Conservation (phyloP, 2,329 filamentous ascomycete species). For the Myriosclerotinia curreyana region DNA sequence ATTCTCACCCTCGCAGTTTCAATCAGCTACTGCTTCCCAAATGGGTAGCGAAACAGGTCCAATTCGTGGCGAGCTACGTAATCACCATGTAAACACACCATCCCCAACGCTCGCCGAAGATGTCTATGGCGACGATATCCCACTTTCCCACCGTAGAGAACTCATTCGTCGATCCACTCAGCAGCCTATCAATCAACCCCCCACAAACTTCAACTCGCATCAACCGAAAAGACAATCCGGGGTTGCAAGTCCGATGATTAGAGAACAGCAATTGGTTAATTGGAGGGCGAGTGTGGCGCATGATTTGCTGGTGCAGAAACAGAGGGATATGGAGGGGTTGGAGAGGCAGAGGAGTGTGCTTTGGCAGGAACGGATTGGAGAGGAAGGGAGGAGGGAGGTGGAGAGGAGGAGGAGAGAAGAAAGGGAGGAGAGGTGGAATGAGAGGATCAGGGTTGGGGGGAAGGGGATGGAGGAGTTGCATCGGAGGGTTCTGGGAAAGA, state of each 20-base stretch:
- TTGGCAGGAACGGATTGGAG: slow-evolving; percentile 53
- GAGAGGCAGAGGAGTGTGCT: slow-evolving; percentile 55
- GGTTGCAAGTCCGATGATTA: slow-evolving; percentile 44
- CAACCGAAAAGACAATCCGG: slow-evolving; percentile 51
- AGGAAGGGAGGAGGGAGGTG: slow-evolving; percentile 57
- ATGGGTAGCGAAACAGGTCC: slow-evolving; percentile 45
- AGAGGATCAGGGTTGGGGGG: slow-evolving; percentile 70
- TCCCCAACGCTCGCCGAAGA: slow-evolving; percentile 43
- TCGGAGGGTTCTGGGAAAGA: slow-evolving; percentile 62
- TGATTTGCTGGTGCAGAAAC: slow-evolving; percentile 50
- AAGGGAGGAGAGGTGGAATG: slow-evolving; percentile 63
- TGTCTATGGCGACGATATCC: slow-evolving; percentile 58
- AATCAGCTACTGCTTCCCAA: neutral
- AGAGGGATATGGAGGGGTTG: slow-evolving; percentile 41
- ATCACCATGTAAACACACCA: neutral
- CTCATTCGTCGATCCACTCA: slow-evolving; percentile 49
- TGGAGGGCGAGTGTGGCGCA: slow-evolving; percentile 66
- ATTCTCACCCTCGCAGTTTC: neutral
- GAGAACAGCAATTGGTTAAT: slow-evolving; percentile 59
- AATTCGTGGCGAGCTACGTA: slow-evolving; percentile 34
- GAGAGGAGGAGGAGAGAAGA: slow-evolving; percentile 56
- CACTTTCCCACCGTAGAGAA: slow-evolving; percentile 64
- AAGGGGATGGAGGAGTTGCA: slow-evolving; percentile 74
- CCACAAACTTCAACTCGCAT: slow-evolving; percentile 49
- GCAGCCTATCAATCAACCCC: slow-evolving; percentile 30